Evolutionary conservation across 768 basidiomycete genomes (phyloP).

Genomic region (Baorangia bicolor): DNA sequence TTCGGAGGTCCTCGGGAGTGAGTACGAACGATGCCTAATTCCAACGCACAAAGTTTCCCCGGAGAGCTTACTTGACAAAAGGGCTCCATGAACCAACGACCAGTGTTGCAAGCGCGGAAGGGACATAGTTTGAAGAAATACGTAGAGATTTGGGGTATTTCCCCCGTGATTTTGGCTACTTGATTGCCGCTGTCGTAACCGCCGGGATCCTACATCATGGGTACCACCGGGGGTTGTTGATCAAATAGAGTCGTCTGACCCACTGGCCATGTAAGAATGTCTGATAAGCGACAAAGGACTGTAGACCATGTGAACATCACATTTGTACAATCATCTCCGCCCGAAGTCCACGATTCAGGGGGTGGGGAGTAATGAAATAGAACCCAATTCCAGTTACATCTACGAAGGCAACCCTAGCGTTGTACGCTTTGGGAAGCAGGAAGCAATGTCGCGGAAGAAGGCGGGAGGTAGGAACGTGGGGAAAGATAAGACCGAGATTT

Average conservation of each 20-base stretch:
- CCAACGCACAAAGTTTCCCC: neutral
- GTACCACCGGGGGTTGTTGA: neutral
- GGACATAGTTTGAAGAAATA: neutral
- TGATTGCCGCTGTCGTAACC: conserved; percentile 1
- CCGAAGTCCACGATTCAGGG: neutral
- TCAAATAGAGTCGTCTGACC: neutral
- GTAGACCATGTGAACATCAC: neutral
- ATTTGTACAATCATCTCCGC: conserved; percentile 9
- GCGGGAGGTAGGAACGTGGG: conserved; percentile 9
- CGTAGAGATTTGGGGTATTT: neutral
- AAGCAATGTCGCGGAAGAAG: conserved; percentile 15
- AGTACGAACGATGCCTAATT: neutral
- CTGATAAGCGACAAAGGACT: neutral
- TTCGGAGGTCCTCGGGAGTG: neutral
- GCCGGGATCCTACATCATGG: neutral
- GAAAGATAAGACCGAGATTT: conserved; percentile 9
- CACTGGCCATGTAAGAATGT: neutral
- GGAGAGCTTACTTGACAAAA: neutral
- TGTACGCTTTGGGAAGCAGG: conserved; percentile 25
- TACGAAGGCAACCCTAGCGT: conserved; percentile 33
- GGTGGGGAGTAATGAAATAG: conserved; percentile 1
- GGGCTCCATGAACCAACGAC: neutral
- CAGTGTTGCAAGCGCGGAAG: neutral
- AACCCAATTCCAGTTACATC: conserved; percentile 7
- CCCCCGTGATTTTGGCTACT: neutral